A percentile compares a stretch with the other conserved stretches of the same genome.
phyloP scores from a whole-genome alignment of 257 asterid genomes.

The Thymus mandschuricus region DNA sequence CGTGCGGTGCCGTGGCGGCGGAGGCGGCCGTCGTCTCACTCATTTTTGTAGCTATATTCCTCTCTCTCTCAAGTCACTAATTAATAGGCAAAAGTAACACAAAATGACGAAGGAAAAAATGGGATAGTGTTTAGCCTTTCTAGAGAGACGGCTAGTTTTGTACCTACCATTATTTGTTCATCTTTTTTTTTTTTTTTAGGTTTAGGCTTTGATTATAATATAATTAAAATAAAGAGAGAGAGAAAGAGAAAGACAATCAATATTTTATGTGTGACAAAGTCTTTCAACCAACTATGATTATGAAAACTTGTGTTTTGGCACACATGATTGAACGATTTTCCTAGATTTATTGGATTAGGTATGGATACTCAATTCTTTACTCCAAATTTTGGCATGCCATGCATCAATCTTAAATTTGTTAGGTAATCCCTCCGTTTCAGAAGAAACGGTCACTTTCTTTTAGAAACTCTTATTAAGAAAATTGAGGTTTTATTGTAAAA shows the following conservation, averaged over 20 bases:
- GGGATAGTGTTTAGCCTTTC: neutral
- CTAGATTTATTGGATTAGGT: neutral
- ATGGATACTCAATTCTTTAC: neutral
- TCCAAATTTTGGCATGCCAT: neutral
- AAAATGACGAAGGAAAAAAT: slow-evolving; percentile 8
- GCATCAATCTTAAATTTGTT: neutral
- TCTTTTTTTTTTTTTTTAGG: neutral
- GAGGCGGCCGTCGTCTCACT: slow-evolving; percentile 3
- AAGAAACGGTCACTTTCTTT: too few species aligned
- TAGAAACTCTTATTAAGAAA: too few species aligned
- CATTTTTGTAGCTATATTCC: neutral
- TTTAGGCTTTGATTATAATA: neutral
- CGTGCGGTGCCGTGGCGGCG: slow-evolving; percentile 31
- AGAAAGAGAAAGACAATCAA: neutral
- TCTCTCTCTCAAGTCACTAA: neutral
- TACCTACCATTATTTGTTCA: neutral
- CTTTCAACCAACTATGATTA: slow-evolving; percentile 11
- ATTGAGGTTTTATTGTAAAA: too few species aligned
- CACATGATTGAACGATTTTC: slow-evolving; percentile 3
- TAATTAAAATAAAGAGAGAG: neutral
- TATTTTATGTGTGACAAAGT: slow-evolving; percentile 31
- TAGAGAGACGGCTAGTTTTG: slow-evolving; percentile 33
- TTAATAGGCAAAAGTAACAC: neutral
- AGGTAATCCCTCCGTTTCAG: too few species aligned
- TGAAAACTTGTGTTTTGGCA: slow-evolving; percentile 17